phyloP scores from a whole-genome alignment of 768 basidiomycete species.

The Auriscalpium orientale region DNA sequence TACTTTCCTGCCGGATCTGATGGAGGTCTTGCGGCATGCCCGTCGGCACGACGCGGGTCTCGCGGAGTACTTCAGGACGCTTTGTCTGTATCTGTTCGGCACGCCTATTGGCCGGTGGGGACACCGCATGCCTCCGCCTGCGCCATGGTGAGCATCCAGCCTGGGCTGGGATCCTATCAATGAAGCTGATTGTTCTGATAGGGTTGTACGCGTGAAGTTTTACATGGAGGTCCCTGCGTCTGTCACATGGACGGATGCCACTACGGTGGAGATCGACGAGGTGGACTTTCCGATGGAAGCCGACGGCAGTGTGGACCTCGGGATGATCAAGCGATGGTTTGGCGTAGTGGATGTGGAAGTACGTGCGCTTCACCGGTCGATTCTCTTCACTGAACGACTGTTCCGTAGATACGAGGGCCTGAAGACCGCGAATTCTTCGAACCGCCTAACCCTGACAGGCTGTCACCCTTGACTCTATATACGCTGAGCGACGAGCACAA shows the following conservation, averaged over 20 bases:
- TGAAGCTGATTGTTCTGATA: background rate
- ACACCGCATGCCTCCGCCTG: background rate
- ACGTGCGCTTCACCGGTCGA: background rate
- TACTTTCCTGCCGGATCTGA: too few species aligned
- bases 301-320: conserved; percentile 10
- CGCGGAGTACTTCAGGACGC: background rate
- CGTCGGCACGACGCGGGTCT: too few species aligned
- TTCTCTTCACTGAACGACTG: background rate
- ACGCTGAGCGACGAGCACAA: conserved; percentile 9
- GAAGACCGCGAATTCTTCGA: background rate
- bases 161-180: background rate
- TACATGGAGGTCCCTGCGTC: too few species aligned
- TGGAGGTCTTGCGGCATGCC: too few species aligned
- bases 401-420: background rate
- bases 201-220: conserved; percentile 12
- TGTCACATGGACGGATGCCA: too few species aligned
- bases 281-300: conserved; percentile 10
- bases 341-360: conserved; percentile 6
- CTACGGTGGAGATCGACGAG: conserved; percentile 1
- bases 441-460: background rate
- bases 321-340: conserved; percentile 10
- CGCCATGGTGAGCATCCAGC: conserved; percentile 7
- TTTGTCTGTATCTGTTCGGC: conserved; percentile 11
- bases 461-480: background rate
- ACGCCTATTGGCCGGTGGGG: conserved; percentile 10